Conservation (phyloP, 1,284 basidiomycete species). For the Mycena citricolor region DNA sequence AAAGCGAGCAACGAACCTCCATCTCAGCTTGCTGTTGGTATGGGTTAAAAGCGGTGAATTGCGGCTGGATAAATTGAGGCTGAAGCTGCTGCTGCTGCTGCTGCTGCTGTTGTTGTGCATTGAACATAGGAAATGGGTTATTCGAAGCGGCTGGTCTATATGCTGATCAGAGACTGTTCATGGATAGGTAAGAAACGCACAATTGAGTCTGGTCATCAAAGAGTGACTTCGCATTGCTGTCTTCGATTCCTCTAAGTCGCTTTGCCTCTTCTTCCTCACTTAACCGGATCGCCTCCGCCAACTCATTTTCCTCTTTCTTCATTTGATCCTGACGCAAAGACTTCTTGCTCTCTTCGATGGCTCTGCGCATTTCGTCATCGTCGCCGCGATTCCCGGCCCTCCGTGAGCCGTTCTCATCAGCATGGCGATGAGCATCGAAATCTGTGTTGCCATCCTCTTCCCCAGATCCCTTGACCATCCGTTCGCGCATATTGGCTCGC, state of each 20-base stretch:
- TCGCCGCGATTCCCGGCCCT: constrained; percentile 44
- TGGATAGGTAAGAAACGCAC: constrained; percentile 41
- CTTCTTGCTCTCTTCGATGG: constrained; percentile 87
- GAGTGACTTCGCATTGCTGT: constrained; percentile 72
- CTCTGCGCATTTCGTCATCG: constrained; percentile 80
- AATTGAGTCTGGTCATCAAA: constrained; percentile 85
- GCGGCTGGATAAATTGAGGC: constrained; percentile 41
- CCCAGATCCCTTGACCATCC: constrained; percentile 74
- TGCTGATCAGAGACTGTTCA: neutral
- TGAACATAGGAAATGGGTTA: constrained; percentile 64
- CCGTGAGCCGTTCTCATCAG: constrained; percentile 31
- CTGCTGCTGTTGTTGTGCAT: constrained; percentile 20
- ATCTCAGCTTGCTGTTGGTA: constrained; percentile 95
- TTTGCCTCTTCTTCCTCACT: constrained; percentile 87
- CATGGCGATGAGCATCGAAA: constrained; percentile 45
- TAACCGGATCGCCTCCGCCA: constrained; percentile 75
- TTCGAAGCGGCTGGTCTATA: constrained; percentile 8
- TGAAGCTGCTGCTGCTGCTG: constrained; percentile 21
- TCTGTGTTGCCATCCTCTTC: constrained; percentile 47
- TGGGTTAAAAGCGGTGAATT: constrained; percentile 88
- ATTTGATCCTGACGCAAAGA: constrained; percentile 74
- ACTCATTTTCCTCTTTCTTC: constrained; percentile 74
- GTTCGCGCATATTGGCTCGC: constrained; percentile 91
- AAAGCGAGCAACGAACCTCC: constrained; percentile 58
- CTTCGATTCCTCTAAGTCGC: constrained; percentile 68